phyloP scores from a whole-genome alignment of 305 asterid genomes.

The Plantago rigida region DNA sequence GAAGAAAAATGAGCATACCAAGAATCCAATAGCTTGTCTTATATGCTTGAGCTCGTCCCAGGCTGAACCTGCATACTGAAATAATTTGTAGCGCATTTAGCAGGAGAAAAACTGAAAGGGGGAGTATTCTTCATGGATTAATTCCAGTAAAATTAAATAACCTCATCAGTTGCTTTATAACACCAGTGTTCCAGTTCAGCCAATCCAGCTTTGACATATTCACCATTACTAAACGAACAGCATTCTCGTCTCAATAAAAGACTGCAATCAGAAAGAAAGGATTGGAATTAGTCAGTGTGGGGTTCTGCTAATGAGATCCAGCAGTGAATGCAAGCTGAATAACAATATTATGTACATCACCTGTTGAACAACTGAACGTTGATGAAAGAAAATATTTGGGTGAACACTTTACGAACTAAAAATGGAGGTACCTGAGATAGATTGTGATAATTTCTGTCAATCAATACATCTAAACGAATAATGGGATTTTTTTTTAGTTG shows the following conservation, averaged over 20 bases:
- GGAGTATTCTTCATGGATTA: not conserved
- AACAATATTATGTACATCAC: conserved; percentile 27
- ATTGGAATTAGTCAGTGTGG: conserved; percentile 13
- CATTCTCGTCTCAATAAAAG: conserved; percentile 57
- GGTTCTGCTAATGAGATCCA: conserved; percentile 16
- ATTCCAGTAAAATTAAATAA: conserved; percentile 22
- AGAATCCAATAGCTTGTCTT: conserved; percentile 55
- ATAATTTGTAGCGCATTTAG: conserved; percentile 17
- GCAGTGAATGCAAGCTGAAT: conserved; percentile 11
- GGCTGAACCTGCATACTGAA: conserved; percentile 69
- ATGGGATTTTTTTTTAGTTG: no score
- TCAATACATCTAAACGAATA: conserved; percentile 10
- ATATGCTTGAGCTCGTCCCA: conserved; percentile 63
- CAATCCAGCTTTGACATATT: conserved; percentile 58
- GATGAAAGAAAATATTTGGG: conserved; percentile 59
- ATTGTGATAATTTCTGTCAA: conserved; percentile 21
- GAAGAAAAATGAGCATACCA: conserved; percentile 27
- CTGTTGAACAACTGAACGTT: conserved; percentile 63
- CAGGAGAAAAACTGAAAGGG: conserved; percentile 2
- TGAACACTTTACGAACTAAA: conserved; percentile 59
- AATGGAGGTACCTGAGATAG: conserved; percentile 49
- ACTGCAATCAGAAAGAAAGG: conserved; percentile 28
- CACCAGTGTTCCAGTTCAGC: conserved; percentile 65
- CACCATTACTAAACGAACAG: conserved; percentile 63
- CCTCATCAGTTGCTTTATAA: conserved; percentile 53